Evolutionary conservation across 2,329 filamentous ascomycete species (phyloP).

Genomic region (Fusarium papillatum): DNA sequence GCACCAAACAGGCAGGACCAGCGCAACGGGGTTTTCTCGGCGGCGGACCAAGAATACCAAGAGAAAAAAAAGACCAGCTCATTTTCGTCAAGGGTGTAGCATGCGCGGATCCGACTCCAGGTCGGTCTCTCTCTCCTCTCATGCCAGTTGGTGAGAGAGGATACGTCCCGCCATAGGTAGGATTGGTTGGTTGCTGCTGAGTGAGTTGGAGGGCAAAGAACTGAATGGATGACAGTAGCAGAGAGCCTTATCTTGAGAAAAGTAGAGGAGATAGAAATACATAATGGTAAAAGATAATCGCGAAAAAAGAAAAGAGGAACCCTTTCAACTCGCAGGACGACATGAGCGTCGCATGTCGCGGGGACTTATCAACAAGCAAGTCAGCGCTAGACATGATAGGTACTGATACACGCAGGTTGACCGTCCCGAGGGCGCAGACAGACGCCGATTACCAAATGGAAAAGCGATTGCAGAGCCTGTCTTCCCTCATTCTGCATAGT

Average conservation of each 20-base stretch:
- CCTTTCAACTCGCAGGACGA: constrained; percentile 10
- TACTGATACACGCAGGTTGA: constrained; percentile 29
- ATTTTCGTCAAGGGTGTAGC: constrained; percentile 21
- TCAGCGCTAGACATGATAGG: background rate
- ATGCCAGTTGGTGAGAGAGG: constrained; percentile 16
- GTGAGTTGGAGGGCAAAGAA: constrained; percentile 37
- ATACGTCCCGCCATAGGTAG: constrained; percentile 30
- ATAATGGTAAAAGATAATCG: constrained; percentile 52
- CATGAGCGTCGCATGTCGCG: constrained; percentile 1
- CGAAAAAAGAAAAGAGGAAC: constrained; percentile 37
- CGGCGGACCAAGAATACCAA: constrained; percentile 27
- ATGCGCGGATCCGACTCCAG: constrained; percentile 1
- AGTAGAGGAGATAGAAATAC: constrained; percentile 54
- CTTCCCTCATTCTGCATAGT: constrained; percentile 49
- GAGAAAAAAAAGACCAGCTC: constrained; percentile 21
- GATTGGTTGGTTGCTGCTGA: constrained; percentile 19
- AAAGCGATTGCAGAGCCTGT: constrained; percentile 37
- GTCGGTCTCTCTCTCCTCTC: background rate
- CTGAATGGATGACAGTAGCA: constrained; percentile 29
- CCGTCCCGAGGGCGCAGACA: constrained; percentile 38
- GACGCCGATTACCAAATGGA: constrained; percentile 48
- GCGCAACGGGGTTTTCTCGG: constrained; percentile 27
- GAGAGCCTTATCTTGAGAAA: constrained; percentile 49
- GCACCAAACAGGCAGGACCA: constrained; percentile 11
- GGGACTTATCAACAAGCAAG: background rate